phyloP scores from a whole-genome alignment of 192 early-diverging fungal genomes.

The Dissophora ornata region DNA sequence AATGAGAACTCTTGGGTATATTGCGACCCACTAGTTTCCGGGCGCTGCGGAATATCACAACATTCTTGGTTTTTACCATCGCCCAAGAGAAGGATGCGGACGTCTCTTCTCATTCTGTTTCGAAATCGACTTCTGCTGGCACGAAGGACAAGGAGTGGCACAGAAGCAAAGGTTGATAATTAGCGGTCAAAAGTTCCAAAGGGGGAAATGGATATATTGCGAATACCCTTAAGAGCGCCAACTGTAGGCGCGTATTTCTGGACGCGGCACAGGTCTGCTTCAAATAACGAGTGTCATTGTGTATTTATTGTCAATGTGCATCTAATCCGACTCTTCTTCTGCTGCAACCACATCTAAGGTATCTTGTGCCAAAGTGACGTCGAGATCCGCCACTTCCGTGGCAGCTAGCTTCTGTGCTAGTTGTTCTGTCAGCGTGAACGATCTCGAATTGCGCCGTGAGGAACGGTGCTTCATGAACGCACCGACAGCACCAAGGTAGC shows the following conservation, averaged over 20 bases:
- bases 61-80: conserved; percentile 76
- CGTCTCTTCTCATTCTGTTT: conserved; percentile 79
- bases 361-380: conserved; percentile 39
- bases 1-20: too few species aligned
- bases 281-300: too few species aligned
- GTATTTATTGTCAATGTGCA: too few species aligned
- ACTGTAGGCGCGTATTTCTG: too few species aligned
- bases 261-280: too few species aligned
- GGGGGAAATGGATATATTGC: too few species aligned
- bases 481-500: conserved; percentile 94
- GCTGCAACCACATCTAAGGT: conserved; percentile 49
- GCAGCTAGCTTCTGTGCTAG: conserved; percentile 36
- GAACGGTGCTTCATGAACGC: conserved; percentile 64
- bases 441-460: conserved; percentile 52
- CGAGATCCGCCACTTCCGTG: conserved; percentile 29
- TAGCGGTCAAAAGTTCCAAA: too few species aligned
- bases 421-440: conserved; percentile 40
- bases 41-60: too few species aligned
- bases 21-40: too few species aligned
- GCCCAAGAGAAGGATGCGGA: conserved; percentile 93
- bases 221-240: too few species aligned
- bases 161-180: neutral
- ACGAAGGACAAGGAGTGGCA: too few species aligned
- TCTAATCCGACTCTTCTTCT: conserved; percentile 47
- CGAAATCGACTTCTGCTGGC: neutral